Evolutionary conservation across 2,329 filamentous ascomycete species (phyloP), one percentile per base, ranked within the genome.

Genomic region (Grosmannia penicillata): DNA sequence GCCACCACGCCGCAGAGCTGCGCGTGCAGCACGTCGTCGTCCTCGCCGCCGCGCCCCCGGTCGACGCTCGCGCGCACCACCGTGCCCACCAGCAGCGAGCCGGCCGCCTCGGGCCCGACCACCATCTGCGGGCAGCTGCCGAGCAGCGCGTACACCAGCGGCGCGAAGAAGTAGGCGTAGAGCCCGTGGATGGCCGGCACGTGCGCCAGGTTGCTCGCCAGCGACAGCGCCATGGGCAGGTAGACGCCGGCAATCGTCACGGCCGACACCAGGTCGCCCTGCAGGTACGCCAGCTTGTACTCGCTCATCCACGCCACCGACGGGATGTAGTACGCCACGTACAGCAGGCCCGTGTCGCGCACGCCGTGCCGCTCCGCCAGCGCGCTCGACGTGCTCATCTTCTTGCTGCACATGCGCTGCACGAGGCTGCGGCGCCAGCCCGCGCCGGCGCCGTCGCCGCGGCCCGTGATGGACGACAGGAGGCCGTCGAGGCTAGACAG

Each of bases 181-280:
- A 98, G 69, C 1, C 91, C 91, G 52, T 94, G 89, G 51, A 96
- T 87, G 0, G 91, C 82, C 8, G 89, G 86, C 2, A 95, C 76
- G 54, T 96, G 91, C 6, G 82, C 86, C 30, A 98, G 75, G 53
- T 96, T 96, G 29, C 84, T 77, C 39, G 91, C 86, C 46, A 93
- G 80, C 0, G 91, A 96, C 13, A 98, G 71, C 0, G 86, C 82
- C 87, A 98, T 95, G 37, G 91, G 91, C 27, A 98, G 81, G 57
- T 98, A 98, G 62, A 98, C 91, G 21, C 87, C 94, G n/a, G 89
- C 84, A 63, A 98, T 80, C n/a, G 91, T 96, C 45, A 96, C 57
- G 35, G 89, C 87, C 8, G 89, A 81, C 13, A 93, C 66, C 15
- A 96, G 61, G 57, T 98, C 91, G 34, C 91, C 91, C 49, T 79